Percentiles rank a stretch among this genome's conserved stretches.
These are phyloP conservation scores for Globisporangium perplexum DNA, from an alignment of 352 stramenopile species.

Conservation along the genomic window DNA sequence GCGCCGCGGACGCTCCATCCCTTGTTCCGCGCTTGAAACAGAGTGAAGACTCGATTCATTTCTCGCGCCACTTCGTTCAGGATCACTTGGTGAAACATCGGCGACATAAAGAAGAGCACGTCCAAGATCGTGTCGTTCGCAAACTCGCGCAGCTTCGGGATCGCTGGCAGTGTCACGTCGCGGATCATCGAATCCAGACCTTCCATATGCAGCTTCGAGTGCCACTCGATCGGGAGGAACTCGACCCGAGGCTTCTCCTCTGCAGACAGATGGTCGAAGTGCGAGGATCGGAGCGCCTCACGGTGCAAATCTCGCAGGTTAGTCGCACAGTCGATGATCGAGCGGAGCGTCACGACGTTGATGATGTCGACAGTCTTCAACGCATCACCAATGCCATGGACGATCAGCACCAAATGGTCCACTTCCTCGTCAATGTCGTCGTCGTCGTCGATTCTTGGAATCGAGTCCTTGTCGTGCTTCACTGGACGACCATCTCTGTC, in stretches of 20 bases:
- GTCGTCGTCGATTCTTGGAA: slow-evolving; percentile 43
- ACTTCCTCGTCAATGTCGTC: slow-evolving; percentile 69
- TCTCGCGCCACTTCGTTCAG: slow-evolving; percentile 88
- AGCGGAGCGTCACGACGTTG: slow-evolving; percentile 76
- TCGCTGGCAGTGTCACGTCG: slow-evolving; percentile 75
- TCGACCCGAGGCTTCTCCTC: slow-evolving; percentile 43
- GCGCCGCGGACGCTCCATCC: slow-evolving; percentile 26
- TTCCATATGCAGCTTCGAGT: slow-evolving; percentile 82
- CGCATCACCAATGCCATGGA: slow-evolving; percentile 88
- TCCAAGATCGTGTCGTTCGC: slow-evolving; percentile 92
- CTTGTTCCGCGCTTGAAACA: slow-evolving; percentile 66
- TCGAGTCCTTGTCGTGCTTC: slow-evolving; percentile 1
- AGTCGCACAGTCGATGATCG: slow-evolving; percentile 77
- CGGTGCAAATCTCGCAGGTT: slow-evolving; percentile 61
- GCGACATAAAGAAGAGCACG: slow-evolving; percentile 91
- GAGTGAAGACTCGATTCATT: slow-evolving; percentile 85
- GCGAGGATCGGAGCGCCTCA: slow-evolving; percentile 54
- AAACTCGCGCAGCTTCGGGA: slow-evolving; percentile 89
- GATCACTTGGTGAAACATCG: slow-evolving; percentile 90
- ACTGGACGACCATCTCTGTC: slow-evolving; percentile 10
- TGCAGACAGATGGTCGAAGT: slow-evolving; percentile 51
- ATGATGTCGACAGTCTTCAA: slow-evolving; percentile 84
- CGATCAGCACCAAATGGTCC: slow-evolving; percentile 85
- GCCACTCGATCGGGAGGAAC: slow-evolving; percentile 85
- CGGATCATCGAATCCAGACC: slow-evolving; percentile 61